Conservation (phyloP, 2,329 filamentous ascomycete genomes). For the Exophiala calicioides region DNA sequence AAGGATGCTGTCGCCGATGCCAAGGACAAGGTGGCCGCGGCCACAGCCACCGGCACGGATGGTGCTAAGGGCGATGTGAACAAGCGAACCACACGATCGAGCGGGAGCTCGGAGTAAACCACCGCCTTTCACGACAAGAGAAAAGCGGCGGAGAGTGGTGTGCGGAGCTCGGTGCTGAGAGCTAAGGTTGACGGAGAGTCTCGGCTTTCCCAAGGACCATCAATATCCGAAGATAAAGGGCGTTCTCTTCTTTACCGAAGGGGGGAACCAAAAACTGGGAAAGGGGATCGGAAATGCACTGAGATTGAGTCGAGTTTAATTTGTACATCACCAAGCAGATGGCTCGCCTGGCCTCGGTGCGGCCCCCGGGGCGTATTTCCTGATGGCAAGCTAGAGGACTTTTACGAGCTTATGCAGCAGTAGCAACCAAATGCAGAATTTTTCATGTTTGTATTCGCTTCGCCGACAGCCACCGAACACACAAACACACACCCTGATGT, state of each 20-base stretch:
- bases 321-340: not conserved
- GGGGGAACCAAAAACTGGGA: not conserved
- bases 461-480: too few species aligned
- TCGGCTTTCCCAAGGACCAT: too few species aligned
- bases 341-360: too few species aligned
- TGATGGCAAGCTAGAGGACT: too few species aligned
- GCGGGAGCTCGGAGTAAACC: slow-evolving; percentile 31
- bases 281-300: not conserved
- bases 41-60: slow-evolving; percentile 61
- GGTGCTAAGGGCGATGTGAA: slow-evolving; percentile 73
- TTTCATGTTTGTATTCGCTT: slow-evolving; percentile 36
- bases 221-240: too few species aligned
- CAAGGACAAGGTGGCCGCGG: slow-evolving; percentile 67
- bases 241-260: too few species aligned
- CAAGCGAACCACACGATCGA: slow-evolving; percentile 58
- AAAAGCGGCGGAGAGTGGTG: slow-evolving; percentile 1
- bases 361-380: too few species aligned
- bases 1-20: slow-evolving; percentile 63
- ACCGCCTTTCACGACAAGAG: not conserved
- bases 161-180: not conserved
- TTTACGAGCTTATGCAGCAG: slow-evolving; percentile 21
- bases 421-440: slow-evolving; percentile 39
- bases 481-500: too few species aligned
- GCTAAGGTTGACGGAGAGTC: too few species aligned
- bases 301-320: not conserved